A percentile compares a stretch with the other conserved stretches of the same genome.
Evolutionary conservation across 2,329 filamentous ascomycete genomes (phyloP).

Genomic region (Fusarium protoensiforme): DNA sequence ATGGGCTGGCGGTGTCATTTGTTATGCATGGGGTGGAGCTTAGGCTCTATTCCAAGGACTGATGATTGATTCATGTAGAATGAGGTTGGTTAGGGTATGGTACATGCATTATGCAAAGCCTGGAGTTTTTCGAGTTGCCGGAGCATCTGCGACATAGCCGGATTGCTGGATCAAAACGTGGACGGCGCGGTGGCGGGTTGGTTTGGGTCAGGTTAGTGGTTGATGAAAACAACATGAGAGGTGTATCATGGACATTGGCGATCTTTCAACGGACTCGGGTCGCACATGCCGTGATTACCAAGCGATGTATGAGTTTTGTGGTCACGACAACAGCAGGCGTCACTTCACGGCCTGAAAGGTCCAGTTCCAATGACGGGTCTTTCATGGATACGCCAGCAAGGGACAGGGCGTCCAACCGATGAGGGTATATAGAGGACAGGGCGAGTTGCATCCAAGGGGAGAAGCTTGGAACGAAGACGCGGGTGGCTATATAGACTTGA

Average conservation of each 20-base stretch:
- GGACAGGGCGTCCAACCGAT: background rate
- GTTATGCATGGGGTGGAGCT: conserved; percentile 8
- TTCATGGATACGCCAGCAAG: background rate
- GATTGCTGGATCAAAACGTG: conserved; percentile 35
- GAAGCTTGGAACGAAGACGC: background rate
- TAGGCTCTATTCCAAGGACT: conserved; percentile 9
- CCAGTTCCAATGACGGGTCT: background rate
- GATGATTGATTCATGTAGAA: conserved; percentile 39
- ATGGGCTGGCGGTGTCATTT: conserved; percentile 31
- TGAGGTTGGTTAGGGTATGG: conserved; percentile 35
- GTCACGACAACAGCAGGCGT: background rate
- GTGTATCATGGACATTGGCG: conserved; percentile 17
- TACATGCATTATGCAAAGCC: conserved; percentile 43
- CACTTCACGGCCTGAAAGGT: background rate
- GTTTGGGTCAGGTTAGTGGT: conserved; percentile 15
- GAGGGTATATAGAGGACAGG: background rate
- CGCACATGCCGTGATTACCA: background rate
- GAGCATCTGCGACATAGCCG: conserved; percentile 36
- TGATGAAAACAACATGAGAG: conserved; percentile 31
- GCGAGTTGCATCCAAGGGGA: background rate
- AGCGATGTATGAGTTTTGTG: background rate
- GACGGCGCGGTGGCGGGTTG: conserved; percentile 16
- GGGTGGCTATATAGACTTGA: conserved; percentile 2
- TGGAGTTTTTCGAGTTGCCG: conserved; percentile 38
- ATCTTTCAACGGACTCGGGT: background rate